Conservation (phyloP, 2,329 filamentous ascomycete species). For the Arthrobotrys conoides region DNA sequence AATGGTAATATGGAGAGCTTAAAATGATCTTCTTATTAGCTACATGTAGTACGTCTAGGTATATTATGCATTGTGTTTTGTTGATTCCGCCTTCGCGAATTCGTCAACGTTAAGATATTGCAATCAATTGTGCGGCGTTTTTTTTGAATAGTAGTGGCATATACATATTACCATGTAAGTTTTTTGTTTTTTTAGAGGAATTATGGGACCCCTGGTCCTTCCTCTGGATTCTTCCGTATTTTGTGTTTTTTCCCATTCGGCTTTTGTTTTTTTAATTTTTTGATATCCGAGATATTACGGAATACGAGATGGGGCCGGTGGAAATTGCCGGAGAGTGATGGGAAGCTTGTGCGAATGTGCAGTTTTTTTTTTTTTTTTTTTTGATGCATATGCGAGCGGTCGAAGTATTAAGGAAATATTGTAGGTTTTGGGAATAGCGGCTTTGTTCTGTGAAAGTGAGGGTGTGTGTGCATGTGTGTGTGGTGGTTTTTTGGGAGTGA, state of each 20-base stretch:
- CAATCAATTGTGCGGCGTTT: not conserved
- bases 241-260: too few species aligned
- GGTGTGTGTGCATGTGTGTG: not conserved
- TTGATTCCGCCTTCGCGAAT: not conserved
- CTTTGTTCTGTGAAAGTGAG: too few species aligned
- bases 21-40: conserved; percentile 11
- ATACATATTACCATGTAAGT: not conserved
- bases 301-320: conserved; percentile 26
- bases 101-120: too few species aligned
- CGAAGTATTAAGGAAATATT: conserved; percentile 40
- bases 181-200: not conserved
- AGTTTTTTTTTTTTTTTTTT: not conserved
- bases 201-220: not conserved
- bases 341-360: conserved; percentile 2
- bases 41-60: not conserved
- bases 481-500: conserved; percentile 17
- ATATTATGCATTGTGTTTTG: not conserved
- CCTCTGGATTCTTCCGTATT: conserved; percentile 3
- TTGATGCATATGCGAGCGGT: conserved; percentile 42
- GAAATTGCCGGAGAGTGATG: conserved; percentile 19
- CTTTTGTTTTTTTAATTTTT: not conserved
- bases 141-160: not conserved
- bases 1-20: conserved; percentile 2
- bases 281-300: conserved; percentile 25
- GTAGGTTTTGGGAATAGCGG: conserved; percentile 55